Percentiles rank a stretch among this genome's conserved stretches.
Conservation (phyloP, 2,329 filamentous ascomycete genomes). For the Sporothrix variecibatus region DNA sequence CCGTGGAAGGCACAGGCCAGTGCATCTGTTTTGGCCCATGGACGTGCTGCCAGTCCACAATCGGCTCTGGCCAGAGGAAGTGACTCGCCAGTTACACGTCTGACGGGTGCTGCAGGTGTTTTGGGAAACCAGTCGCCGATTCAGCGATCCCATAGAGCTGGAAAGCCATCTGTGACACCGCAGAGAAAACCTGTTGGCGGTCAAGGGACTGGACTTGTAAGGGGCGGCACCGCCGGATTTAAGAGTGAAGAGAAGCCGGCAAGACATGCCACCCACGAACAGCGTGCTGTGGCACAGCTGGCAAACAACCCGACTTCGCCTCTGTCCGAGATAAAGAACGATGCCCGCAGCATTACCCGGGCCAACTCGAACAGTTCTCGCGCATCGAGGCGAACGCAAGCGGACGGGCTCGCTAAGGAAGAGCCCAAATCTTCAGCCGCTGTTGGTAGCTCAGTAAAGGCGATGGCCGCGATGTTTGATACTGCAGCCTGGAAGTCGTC, state of each 20-base stretch:
- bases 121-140: background rate
- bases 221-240: background rate
- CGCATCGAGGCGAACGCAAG: background rate
- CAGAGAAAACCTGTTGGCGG: background rate
- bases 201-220: background rate
- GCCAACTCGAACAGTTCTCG: slow-evolving; percentile 13
- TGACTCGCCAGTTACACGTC: background rate
- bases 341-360: background rate
- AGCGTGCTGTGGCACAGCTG: background rate
- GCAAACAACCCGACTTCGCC: background rate
- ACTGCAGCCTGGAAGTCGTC: slow-evolving; percentile 33
- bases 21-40: background rate
- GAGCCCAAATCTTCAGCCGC: slow-evolving; percentile 32
- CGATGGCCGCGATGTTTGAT: slow-evolving; percentile 57
- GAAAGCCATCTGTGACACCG: background rate
- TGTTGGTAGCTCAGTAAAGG: slow-evolving; percentile 42
- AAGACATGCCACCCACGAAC: background rate
- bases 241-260: slow-evolving; percentile 1
- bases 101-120: background rate
- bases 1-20: slow-evolving; percentile 6
- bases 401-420: slow-evolving; percentile 24
- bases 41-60: background rate
- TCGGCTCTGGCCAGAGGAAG: background rate
- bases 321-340: slow-evolving; percentile 27
- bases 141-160: background rate